A percentile compares a stretch with the other conserved stretches of the same genome.
Conservation (phyloP, 345 rosid species). For the Schrenkiella parvula region DNA sequence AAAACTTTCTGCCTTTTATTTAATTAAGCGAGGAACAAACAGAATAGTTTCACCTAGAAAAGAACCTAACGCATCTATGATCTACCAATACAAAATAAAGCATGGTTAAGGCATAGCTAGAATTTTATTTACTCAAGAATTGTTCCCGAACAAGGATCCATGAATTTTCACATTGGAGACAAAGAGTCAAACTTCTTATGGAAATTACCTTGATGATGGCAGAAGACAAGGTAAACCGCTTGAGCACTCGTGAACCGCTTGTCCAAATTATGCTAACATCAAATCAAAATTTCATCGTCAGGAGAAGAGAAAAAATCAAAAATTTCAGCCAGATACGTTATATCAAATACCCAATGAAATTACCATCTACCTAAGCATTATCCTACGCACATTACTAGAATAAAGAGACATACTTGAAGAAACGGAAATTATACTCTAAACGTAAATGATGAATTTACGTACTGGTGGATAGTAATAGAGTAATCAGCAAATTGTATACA, state of each 20-base stretch:
- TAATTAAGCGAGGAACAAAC: slow-evolving; percentile 2
- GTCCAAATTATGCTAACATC: slow-evolving; percentile 62
- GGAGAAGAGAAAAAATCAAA: not conserved
- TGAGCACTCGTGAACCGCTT: slow-evolving; percentile 59
- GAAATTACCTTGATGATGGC: slow-evolving; percentile 49
- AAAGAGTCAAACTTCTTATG: not conserved
- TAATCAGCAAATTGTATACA: slow-evolving; percentile 8
- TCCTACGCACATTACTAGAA: not conserved
- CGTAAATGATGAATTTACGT: not conserved
- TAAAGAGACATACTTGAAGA: not conserved
- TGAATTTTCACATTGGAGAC: not conserved
- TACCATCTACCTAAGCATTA: slow-evolving; percentile 2
- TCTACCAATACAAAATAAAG: not conserved
- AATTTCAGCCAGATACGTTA: not conserved
- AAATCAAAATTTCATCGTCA: not conserved
- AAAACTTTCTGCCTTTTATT: not conserved
- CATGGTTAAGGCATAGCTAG: not conserved
- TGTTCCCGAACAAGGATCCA: not conserved
- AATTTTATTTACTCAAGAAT: not conserved
- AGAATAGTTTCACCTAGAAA: not conserved
- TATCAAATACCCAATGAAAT: not conserved
- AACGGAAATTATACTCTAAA: not conserved
- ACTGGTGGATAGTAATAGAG: not conserved
- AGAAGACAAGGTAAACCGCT: slow-evolving; percentile 67
- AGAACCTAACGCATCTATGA: not conserved